Evolutionary conservation across 306 rosid genomes (phyloP).

Genomic region (Vigna angularis): DNA sequence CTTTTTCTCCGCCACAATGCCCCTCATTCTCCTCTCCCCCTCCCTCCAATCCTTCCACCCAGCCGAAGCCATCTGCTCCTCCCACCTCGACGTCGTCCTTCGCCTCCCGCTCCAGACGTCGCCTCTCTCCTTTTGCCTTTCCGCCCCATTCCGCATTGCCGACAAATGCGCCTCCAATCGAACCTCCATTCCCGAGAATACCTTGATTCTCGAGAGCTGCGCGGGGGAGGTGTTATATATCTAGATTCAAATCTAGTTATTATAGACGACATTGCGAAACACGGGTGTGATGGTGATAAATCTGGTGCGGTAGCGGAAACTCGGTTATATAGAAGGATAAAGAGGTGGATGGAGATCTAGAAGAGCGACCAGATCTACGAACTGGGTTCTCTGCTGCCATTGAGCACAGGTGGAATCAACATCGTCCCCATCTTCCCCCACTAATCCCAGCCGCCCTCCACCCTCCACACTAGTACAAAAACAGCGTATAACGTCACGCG

Average conservation of each 20-base stretch:
- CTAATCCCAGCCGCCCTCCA: too few species aligned
- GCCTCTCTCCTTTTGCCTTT: slow-evolving; percentile 52
- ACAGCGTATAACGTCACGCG: too few species aligned
- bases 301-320: slow-evolving; percentile 60
- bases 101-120: slow-evolving; percentile 31
- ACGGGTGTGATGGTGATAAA: slow-evolving; percentile 79
- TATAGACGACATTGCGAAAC: slow-evolving; percentile 65
- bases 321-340: slow-evolving; percentile 54
- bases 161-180: slow-evolving; percentile 49
- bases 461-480: too few species aligned
- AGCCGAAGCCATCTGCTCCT: slow-evolving; percentile 25
- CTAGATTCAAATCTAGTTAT: slow-evolving; percentile 69
- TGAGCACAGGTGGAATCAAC: slow-evolving; percentile 69
- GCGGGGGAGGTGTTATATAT: slow-evolving; percentile 53
- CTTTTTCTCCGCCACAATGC: too few species aligned
- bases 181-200: neutral
- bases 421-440: too few species aligned
- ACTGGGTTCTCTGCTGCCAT: slow-evolving; percentile 72
- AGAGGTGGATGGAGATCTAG: slow-evolving; percentile 79
- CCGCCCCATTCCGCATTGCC: slow-evolving; percentile 59
- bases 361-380: slow-evolving; percentile 67
- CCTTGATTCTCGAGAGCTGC: slow-evolving; percentile 56
- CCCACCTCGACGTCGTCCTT: slow-evolving; percentile 54
- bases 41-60: too few species aligned
- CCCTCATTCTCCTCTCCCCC: too few species aligned